Base-by-base conservation (phyloP, 2,329 filamentous ascomycete species). In the Aspergillus spinulosporus region DNA sequence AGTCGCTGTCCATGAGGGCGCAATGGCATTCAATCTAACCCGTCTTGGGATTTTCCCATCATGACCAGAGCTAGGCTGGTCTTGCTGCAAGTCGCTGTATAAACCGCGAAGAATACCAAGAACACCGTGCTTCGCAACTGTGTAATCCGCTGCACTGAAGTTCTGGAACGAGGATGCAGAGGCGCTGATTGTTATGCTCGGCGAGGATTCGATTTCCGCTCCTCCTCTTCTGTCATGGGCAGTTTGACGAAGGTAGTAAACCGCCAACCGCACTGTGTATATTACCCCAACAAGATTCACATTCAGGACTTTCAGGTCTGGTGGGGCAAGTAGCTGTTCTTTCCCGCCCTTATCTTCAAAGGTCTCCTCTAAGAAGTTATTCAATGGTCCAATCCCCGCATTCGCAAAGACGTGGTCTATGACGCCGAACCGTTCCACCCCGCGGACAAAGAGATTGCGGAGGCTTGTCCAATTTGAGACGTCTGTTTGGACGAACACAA, bases 1-100 rank as follows among this genome's bases (percentile, higher is more conserved):
- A 11, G 80, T 82, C 2, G 74, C 69, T 0, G 83, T 84, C 82
- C 82, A 85, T 32, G 74, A 78, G 1, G 83, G 82, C 1, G 80
- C 77, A 15, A 86, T 69, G 5, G 74, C 77, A 70, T 86, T 86
- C 49, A 86, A 65, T 11, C 83, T 79, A 43, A 86, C 49, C 2
- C 21, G 31, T 28, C 28, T 46, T 28, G 28, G 12, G 5, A 7
- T 32, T 28, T 26, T 28, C 5, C 12, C 58, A 6, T 46, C 52
- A 9, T n/a, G 34, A 14, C 9, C 5, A 15, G 39, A 21, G 21
- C 21, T 21, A 21, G 21, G 21, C 21, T 21, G 21, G 21, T 21
- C 21, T 21, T 21, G 14, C 43, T 57, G 48, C 21, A 82, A 60
- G 3, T 77, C 66, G 2, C 70, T 67, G 1, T 75, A 66, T 7